Base-by-base conservation (phyloP, 2,329 filamentous ascomycete genomes). In the Fusarium setosum region DNA sequence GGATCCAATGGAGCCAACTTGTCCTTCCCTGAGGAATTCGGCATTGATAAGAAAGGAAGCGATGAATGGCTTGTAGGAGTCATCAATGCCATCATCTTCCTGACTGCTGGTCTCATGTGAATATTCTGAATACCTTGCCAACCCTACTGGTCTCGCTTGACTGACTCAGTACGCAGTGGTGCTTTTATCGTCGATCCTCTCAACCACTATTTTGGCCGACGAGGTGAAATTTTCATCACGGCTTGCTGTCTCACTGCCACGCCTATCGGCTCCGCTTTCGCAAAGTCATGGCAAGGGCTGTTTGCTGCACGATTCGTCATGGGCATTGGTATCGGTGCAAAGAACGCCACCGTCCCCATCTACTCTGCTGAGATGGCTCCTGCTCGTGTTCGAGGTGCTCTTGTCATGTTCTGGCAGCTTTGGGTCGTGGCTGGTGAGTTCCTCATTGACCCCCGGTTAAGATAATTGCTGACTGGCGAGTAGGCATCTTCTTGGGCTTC, bases 331-430 rank as follows among this genome's bases (percentile, higher is more conserved):
- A 90, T 91, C 67, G 89, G 89, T 6, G 83, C 86, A 29, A 91
- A 91, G 73, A 85, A 86, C 18, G 84, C 84, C 2, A 87, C 83
- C 0, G 86, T 90, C 0, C 91, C 92, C 0, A 88, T 94, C 37
- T 94, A 92, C 71, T 89, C 90, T 0, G 90, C 91, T 2, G 91
- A 93, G 73, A 91, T 87, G 60, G 85, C 88, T 0, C 90, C 91
- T 0, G 86, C 90, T 1, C 73, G 81, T 1, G 87, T 92, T 49
- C 85, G 90, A 66, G 90, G 91, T 64, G 91, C 89, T 11, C 81
- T 95, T 4, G 91, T 94, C 67, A 94, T 95, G 91, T 90, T 89
- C 66, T 95, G 92, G 91, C 84, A 77, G 61, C 70, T 78, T 9
- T 78, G 75, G 72, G 74, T 77, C 44, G 32, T 29, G 32, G 51